Evolutionary conservation across 1,284 basidiomycete species (phyloP).

Genomic region (Ceratobasidium sp.): DNA sequence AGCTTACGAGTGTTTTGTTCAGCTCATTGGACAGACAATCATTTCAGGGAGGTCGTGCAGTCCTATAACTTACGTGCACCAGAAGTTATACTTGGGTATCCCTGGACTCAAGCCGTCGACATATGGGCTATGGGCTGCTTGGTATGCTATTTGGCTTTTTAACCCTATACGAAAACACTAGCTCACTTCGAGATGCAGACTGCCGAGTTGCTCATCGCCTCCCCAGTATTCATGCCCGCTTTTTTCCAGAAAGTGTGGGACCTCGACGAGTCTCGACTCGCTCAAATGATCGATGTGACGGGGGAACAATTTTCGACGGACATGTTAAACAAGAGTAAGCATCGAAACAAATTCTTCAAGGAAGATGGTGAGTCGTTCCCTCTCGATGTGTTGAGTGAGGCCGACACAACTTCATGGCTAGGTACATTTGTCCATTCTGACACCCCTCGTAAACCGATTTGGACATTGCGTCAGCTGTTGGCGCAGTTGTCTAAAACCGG

Average conservation of each 20-base stretch:
- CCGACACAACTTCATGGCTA: not conserved
- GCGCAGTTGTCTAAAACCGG: not conserved
- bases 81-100: constrained; percentile 10
- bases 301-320: not conserved
- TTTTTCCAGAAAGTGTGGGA: not conserved
- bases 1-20: no score
- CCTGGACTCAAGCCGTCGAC: not conserved
- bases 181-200: not conserved
- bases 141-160: not conserved
- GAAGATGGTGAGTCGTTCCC: not conserved
- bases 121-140: constrained; percentile 8
- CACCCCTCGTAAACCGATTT: not conserved
- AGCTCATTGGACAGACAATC: not conserved
- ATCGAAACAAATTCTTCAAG: not conserved
- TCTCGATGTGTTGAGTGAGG: not conserved
- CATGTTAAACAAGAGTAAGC: not conserved
- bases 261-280: not conserved
- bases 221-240: not conserved
- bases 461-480: not conserved
- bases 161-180: no score
- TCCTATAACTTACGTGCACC: not conserved
- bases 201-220: not conserved
- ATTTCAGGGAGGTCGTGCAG: not conserved
- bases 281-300: constrained; percentile 7
- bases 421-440: not conserved